phyloP scores from a whole-genome alignment of 345 rosid genomes.

The Euphorbia lathyris region DNA sequence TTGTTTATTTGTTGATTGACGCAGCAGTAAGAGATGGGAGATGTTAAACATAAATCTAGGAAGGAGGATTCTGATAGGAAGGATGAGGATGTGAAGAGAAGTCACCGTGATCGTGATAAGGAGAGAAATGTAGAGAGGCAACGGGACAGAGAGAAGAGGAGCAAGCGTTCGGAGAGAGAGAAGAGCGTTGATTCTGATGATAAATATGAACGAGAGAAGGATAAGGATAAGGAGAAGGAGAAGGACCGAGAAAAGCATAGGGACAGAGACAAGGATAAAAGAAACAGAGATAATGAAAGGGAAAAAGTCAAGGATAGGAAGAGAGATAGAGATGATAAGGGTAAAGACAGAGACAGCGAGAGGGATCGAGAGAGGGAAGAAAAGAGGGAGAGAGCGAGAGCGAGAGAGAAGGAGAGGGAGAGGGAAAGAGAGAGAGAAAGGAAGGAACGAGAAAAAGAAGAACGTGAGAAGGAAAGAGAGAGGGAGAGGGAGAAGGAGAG shows the following conservation, averaged over 20 bases:
- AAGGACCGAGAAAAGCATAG: constrained; percentile 18
- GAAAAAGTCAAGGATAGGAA: constrained; percentile 38
- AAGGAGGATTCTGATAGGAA: constrained; percentile 39
- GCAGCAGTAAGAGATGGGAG: constrained; percentile 31
- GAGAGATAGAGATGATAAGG: neutral
- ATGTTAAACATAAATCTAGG: constrained; percentile 40
- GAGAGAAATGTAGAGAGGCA: constrained; percentile 49
- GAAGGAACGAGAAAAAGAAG: constrained; percentile 3
- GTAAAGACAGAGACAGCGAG: neutral
- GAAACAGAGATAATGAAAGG: constrained; percentile 22
- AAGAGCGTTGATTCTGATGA: constrained; percentile 50
- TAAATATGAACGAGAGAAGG: constrained; percentile 33
- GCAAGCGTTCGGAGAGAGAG: constrained; percentile 47
- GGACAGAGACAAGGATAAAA: constrained; percentile 17
- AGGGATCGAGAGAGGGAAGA: constrained; percentile 3
- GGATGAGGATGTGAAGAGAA: constrained; percentile 52
- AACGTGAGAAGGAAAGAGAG: constrained; percentile 16
- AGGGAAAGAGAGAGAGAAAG: constrained; percentile 16
- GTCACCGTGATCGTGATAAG: constrained; percentile 47
- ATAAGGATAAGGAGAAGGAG: constrained; percentile 21
- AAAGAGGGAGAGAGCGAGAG: neutral
- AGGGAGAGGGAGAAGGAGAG: constrained; percentile 10
- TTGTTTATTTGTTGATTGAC: neutral
- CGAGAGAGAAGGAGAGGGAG: constrained; percentile 7
- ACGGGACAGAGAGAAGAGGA: constrained; percentile 46